Base-by-base conservation (phyloP, 2,329 filamentous ascomycete species). In the Stylonectria norvegica region DNA sequence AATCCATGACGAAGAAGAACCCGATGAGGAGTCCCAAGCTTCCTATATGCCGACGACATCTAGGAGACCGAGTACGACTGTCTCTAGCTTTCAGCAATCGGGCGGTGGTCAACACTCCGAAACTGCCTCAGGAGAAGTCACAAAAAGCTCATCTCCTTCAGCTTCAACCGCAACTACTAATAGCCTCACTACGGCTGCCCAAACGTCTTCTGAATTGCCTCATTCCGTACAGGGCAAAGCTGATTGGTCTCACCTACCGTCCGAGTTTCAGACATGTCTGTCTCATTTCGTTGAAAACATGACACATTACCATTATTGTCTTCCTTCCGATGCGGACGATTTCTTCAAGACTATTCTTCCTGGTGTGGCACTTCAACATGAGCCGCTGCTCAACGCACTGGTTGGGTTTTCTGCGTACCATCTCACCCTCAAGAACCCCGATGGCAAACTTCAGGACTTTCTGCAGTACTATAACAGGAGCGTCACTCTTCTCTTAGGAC, bases 331-430 rank as follows among this genome's bases (percentile, higher is more conserved):
- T 56, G 72, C 76, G 9, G 76, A 81, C 32, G 73, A 83, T 46
- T 95, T 96, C 60, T 80, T 96, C 47, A 80, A 79, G 34, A 76
- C 73, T 8, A 81, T 79, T 5, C 75, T 95, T 30, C 72, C 90
- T 15, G 80, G 80, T 28, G 71, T 86, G 38, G 90, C 91, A 0
- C 62, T 90, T 34, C 77, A 78, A 8, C 61, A 89, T 59, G 86
- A 95, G 46, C 81, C 90, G 5, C 70, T 97, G 9, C 74, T 96
- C 5, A 89, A 95, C 60, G 89, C 90, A 1, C 69, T 96, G 4
- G 86, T 90, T 8, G 89, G 86, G 1, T 97, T 96, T 60, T 77
- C 91, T 9, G 87, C 90, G 0, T 97, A 96, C 57, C 89, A 95
- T 52, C 77, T 85, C 50, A 86, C 86, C 2, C 63, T 96, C 34